Evolutionary conservation across 176 grass and related monocot genomes (phyloP).

Genomic region (Dactylis glomerata): DNA sequence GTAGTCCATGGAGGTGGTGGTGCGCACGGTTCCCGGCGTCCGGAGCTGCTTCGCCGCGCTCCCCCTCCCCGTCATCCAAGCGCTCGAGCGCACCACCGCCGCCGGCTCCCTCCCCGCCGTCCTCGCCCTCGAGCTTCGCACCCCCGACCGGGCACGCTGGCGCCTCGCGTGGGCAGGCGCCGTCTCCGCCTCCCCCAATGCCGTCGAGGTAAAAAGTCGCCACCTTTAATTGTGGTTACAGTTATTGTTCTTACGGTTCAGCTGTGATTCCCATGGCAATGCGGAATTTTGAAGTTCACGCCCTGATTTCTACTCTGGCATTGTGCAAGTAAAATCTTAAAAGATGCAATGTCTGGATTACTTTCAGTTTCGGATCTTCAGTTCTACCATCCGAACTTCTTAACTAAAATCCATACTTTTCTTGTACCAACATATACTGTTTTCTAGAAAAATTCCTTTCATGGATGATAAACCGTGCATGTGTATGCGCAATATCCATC

Average conservation of each 20-base stretch:
- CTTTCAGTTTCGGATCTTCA: background rate
- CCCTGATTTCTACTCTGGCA: background rate
- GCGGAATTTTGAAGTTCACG: background rate
- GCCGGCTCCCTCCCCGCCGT: constrained; percentile 9
- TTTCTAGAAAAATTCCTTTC: background rate
- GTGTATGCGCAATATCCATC: background rate
- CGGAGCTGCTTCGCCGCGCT: constrained; percentile 15
- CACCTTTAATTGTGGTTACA: background rate
- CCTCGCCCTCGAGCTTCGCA: background rate
- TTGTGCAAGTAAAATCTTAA: background rate
- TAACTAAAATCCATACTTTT: background rate
- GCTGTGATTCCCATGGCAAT: background rate
- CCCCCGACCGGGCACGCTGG: background rate
- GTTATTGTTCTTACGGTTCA: background rate
- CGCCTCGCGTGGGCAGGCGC: constrained; percentile 5
- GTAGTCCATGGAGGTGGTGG: constrained; percentile 12
- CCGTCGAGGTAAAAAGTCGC: constrained; percentile 14
- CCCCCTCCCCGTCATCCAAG: constrained; percentile 10
- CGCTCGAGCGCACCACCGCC: constrained; percentile 2
- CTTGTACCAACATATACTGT: background rate
- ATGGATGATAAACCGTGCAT: background rate
- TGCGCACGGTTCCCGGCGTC: constrained; percentile 1
- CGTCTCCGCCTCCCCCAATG: background rate
- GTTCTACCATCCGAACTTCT: background rate
- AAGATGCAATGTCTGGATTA: background rate